These are phyloP conservation scores for Punica granatum DNA, from an alignment of 345 rosid genomes.

Conservation along the genomic window DNA sequence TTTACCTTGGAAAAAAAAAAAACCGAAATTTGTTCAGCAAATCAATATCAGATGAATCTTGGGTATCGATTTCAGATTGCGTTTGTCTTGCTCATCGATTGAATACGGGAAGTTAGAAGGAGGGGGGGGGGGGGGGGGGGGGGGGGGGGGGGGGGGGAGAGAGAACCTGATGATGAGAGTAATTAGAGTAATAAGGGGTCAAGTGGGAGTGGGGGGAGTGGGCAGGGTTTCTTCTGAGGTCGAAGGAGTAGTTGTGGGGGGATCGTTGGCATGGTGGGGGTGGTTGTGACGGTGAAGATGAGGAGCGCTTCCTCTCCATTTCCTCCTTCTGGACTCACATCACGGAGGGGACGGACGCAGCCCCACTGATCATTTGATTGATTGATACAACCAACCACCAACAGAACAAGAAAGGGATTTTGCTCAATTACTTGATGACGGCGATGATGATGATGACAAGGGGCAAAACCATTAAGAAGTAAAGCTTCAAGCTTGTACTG, in stretches of 20 bases:
- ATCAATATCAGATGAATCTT: too few species aligned
- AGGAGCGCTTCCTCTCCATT: conserved; percentile 3
- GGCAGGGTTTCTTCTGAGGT: not conserved
- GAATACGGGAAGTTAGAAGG: too few species aligned
- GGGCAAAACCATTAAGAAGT: not conserved
- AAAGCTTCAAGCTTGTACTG: too few species aligned
- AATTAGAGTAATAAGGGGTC: too few species aligned
- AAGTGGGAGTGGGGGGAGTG: not conserved
- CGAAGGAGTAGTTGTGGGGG: conserved; percentile 5
- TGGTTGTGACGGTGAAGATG: not conserved
- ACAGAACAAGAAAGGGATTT: too few species aligned
- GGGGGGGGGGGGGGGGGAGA: not conserved
- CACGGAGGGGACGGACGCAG: not conserved
- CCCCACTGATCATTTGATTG: not conserved
- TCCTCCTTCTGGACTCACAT: not conserved
- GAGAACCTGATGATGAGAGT: not conserved
- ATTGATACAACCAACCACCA: too few species aligned
- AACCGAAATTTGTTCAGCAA: not conserved
- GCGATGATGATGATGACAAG: not conserved
- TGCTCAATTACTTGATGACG: too few species aligned
- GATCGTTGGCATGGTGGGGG: not conserved
- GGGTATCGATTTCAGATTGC: too few species aligned
- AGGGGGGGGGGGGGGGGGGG: too few species aligned
- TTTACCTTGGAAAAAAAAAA: not conserved
- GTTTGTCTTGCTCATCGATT: too few species aligned